Evolutionary conservation across 257 asterid species (phyloP), one percentile per base, ranked within the genome.

Genomic region (Scutellaria galericulata): DNA sequence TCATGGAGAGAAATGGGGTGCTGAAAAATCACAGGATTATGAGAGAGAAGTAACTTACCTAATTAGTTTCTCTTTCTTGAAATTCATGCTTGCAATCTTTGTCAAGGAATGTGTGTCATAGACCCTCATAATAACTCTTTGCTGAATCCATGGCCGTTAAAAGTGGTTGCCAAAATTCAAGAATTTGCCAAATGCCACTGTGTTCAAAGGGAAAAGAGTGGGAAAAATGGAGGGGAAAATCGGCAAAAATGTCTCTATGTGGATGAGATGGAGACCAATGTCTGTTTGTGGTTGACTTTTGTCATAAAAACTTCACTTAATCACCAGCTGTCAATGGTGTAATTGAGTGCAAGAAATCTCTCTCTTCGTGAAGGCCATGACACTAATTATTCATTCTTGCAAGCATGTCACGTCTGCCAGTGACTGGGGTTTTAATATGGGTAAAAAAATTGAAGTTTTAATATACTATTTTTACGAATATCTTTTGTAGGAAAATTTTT

Each of bases 61-160:
- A 9, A 87, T 89, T 69, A 74, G 82, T 78, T 72, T 86, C 50
- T 77, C 93, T 82, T 82, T 82, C 79, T 76, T 80, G 73, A 81
- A 81, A 71, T 86, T 89, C 97, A 89, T 91, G 69, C 22, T 7
- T 64, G 59, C 37, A 54, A 48, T 20, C 54, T 55, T 53, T 55
- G 10, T 3, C 0, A 22, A 70, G 22, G 46, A 58, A 12, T n/a
- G 18, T 24, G 39, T 11, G 6, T 42, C 71, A 64, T 27, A 62
- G 51, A 51, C 40, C 54, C 37, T 31, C 5, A 31, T 31, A 31
- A 31, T 31, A 31, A 31, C 37, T 31, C 37, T 3, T 31, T 31
- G 37, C 72, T 53, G 57, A 39, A 59, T 41, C 61, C 24, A 37
- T 41, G 64, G 40, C 15, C 20, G 55, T 58, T 9, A 45, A 46